Evolutionary conservation across 2,329 filamentous ascomycete genomes (phyloP), one percentile per base, ranked within the genome.

Genomic region (Nannizziopsis barbatae): DNA sequence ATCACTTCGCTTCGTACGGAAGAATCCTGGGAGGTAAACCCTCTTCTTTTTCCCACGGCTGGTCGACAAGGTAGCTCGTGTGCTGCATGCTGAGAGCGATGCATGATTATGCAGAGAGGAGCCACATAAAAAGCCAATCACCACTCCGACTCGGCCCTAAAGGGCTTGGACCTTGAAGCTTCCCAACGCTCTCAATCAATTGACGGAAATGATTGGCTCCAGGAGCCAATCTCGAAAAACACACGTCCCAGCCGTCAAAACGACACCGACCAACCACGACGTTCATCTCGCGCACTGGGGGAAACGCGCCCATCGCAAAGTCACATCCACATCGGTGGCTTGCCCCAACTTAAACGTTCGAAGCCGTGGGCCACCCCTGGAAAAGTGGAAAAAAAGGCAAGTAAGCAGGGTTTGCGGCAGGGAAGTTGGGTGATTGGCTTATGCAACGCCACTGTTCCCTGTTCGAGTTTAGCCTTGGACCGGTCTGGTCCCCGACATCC

Each of bases 401-500:
- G 22, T 27, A 27, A 27, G 22, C 22, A 27, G 35, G 43, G 20
- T 8, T 33, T 45, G 43, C 4, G 14, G 3, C n/a, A 17, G 17
- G n/a, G n/a, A n/a, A n/a, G 20, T n/a, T 3, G 7, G n/a, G 22
- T 17, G 43, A 45, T 45, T 45, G 43, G 43, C 12, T 5, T 12
- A 31, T 39, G 43, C 43, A 31, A 17, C 11, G 5, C 6, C 32
- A 20, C n/a, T 22, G 43, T 31, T 39, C 43, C 43, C 31, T 45
- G 43, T 38, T 18, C 43, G 18, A 15, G 35, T 17, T 39, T 17
- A 27, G 35, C 22, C 17, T 20, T 45, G 43, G 43, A 45, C 43
- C 35, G 43, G 43, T 38, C 43, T 45, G 43, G 43, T 45, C 43
- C n/a, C 43, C 43, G 33, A 39, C 33, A 45, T 38, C 43, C 35